Base-by-base conservation (phyloP, 176 grass and related monocot genomes). In the Zea luxurians region DNA sequence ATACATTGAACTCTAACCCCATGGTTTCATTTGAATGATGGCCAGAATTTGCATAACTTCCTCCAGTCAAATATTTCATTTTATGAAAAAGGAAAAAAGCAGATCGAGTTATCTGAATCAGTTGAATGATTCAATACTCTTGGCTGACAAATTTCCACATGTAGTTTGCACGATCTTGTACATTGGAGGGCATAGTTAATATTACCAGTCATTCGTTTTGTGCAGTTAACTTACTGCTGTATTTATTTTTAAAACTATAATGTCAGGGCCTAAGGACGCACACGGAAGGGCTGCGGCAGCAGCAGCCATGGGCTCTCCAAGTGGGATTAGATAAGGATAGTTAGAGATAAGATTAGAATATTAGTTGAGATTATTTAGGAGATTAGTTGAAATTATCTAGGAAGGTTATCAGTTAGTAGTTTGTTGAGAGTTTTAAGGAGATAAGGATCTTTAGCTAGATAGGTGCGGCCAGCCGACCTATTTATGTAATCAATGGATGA, bases 31-130 rank as follows among this genome's bases (percentile, higher is more conserved):
- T 20, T 17, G 65, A 68, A 68, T 68, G 41, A 68, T 21, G 17
- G 42, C 53, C 6, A 57, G 54, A 57, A 57, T 57, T 57, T 57
- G 66, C 66, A 48, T 69, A 27, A 5, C 66, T 69, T 48, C 43
- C 2, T 48, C 44, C 1, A 47, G 10, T 48, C 18, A 47, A 27
- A 11, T 47, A 27, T 70, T 48, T 70, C 45, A 48, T 70, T 48
- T 70, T 20, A 48, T 34, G 44, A 34, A 70, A 48, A 4, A 13
- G 6, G 6, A 48, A 48, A 20, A 70, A 70, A 48, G 67, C 21
- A 70, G 18, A 48, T 48, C 8, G 2, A 8, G 27, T 48, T 48
- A 69, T 27, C 9, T 47, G 66, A 10, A 47, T 21, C 66, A 68
- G 42, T 69, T 44, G 16, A 67, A 69, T 21, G 17, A 68, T 45